Percentiles rank a stretch among this genome's conserved stretches.
phyloP scores from a whole-genome alignment of 441 rosid genomes.

The Kokia cookei region DNA sequence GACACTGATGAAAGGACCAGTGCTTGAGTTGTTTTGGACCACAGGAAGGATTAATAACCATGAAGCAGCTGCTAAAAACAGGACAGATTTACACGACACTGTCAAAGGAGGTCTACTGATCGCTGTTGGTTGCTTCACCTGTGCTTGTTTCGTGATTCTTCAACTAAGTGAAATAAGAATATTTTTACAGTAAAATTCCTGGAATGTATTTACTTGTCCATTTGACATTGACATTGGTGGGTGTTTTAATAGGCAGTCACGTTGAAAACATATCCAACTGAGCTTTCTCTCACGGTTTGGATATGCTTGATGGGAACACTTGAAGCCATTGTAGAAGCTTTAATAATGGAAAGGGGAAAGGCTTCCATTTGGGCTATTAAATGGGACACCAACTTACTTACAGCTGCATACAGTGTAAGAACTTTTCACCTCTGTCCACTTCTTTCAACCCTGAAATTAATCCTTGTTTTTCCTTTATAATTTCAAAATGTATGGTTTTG shows the following conservation, averaged over 20 bases:
- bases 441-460: not conserved
- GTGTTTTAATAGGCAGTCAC: conserved; percentile 51
- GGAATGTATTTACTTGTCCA: not conserved
- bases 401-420: conserved; percentile 79
- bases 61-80: conserved; percentile 28
- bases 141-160: conserved; percentile 73
- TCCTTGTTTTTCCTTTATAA: not conserved
- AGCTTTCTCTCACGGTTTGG: conserved; percentile 82
- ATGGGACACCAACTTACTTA: conserved; percentile 77
- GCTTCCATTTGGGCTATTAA: conserved; percentile 48
- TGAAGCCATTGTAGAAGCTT: conserved; percentile 51
- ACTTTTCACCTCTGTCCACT: not conserved
- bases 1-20: conserved; percentile 75
- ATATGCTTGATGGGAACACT: conserved; percentile 78
- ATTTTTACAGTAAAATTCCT: not conserved
- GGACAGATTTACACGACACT: conserved; percentile 39
- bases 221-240: not conserved
- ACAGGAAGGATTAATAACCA: conserved; percentile 25
- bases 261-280: conserved; percentile 61
- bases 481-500: conserved; percentile 8
- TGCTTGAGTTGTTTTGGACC: conserved; percentile 53
- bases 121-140: conserved; percentile 63
- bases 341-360: conserved; percentile 61
- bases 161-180: conserved; percentile 36
- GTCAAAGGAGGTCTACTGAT: conserved; percentile 71